Conservation (phyloP, 2,329 filamentous ascomycete species). For the Periconia digitata region DNA sequence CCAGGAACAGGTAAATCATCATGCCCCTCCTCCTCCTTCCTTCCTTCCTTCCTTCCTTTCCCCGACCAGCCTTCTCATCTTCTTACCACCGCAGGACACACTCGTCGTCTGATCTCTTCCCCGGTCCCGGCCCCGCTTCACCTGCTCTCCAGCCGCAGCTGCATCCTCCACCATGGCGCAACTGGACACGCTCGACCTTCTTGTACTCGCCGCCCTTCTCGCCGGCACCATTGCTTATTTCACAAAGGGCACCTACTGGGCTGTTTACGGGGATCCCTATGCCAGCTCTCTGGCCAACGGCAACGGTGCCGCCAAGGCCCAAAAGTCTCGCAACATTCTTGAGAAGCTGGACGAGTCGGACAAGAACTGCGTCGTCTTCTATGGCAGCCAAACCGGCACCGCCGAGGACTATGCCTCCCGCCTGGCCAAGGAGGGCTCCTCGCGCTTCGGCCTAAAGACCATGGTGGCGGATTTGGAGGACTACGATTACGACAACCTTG, state of each 20-base stretch:
- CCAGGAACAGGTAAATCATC: slow-evolving; percentile 1
- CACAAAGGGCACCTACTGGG: slow-evolving; percentile 96
- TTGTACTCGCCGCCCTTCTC: slow-evolving; percentile 84
- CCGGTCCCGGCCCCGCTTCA: slow-evolving; percentile 9
- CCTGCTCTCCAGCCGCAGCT: slow-evolving; percentile 10
- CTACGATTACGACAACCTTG: slow-evolving; percentile 94
- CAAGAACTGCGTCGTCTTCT: slow-evolving; percentile 99
- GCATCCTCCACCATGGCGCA: slow-evolving; percentile 73
- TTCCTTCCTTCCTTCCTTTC: slow-evolving; percentile 5
- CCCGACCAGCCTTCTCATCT: slow-evolving; percentile 8
- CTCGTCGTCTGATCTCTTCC: background rate
- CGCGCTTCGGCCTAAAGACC: slow-evolving; percentile 91
- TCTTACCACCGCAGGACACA: slow-evolving; percentile 5
- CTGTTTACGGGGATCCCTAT: slow-evolving; percentile 83
- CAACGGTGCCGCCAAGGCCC: slow-evolving; percentile 68
- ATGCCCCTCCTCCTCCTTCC: slow-evolving; percentile 21
- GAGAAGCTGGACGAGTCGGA: slow-evolving; percentile 94
- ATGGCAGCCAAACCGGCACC: slow-evolving; percentile 96
- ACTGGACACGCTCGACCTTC: slow-evolving; percentile 91
- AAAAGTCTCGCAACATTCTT: slow-evolving; percentile 86
- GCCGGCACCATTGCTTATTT: slow-evolving; percentile 92
- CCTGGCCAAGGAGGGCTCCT: slow-evolving; percentile 95
- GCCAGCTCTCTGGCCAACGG: slow-evolving; percentile 71
- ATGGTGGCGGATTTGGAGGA: slow-evolving; percentile 99
- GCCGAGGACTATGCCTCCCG: slow-evolving; percentile 97